Evolutionary conservation across 352 stramenopile species (phyloP).

Genomic region (Pythium coloratum): DNA sequence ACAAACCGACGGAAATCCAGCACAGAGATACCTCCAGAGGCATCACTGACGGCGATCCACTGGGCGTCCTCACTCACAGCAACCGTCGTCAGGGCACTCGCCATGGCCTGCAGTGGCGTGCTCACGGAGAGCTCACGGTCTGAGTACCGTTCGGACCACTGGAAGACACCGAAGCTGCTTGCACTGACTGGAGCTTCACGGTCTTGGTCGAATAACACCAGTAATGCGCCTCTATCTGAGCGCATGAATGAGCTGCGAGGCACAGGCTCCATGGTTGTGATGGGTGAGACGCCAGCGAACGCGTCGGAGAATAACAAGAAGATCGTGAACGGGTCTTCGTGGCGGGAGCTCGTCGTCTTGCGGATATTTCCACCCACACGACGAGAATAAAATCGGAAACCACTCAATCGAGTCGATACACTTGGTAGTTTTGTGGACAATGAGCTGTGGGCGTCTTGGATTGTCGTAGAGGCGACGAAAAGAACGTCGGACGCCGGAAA

Average conservation of each 20-base stretch:
- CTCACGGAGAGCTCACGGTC: constrained; percentile 45
- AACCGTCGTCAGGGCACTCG: constrained; percentile 17
- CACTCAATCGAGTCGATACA: constrained; percentile 36
- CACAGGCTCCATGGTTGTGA: constrained; percentile 5
- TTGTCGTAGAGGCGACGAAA: constrained; percentile 33
- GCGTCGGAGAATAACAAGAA: constrained; percentile 41
- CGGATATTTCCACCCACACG: background rate
- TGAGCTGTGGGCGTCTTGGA: constrained; percentile 7
- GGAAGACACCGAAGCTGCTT: constrained; percentile 39
- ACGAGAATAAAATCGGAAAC: constrained; percentile 48
- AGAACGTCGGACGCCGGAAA: constrained; percentile 48
- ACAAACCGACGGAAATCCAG: constrained; percentile 36
- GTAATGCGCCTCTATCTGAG: constrained; percentile 30
- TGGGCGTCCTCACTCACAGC: constrained; percentile 33
- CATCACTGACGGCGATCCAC: constrained; percentile 36
- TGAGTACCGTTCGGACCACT: constrained; percentile 60
- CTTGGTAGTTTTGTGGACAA: background rate
- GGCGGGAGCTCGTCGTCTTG: background rate
- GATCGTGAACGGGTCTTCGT: constrained; percentile 19
- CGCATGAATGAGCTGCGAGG: background rate
- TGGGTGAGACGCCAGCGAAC: background rate
- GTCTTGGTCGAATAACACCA: constrained; percentile 32
- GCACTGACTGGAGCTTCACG: constrained; percentile 1
- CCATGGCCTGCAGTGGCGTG: constrained; percentile 22
- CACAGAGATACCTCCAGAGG: constrained; percentile 30